These are phyloP conservation scores for Dictyostelium gargantuum DNA, from an alignment of 208 protist genomes.

Conservation along the genomic window DNA sequence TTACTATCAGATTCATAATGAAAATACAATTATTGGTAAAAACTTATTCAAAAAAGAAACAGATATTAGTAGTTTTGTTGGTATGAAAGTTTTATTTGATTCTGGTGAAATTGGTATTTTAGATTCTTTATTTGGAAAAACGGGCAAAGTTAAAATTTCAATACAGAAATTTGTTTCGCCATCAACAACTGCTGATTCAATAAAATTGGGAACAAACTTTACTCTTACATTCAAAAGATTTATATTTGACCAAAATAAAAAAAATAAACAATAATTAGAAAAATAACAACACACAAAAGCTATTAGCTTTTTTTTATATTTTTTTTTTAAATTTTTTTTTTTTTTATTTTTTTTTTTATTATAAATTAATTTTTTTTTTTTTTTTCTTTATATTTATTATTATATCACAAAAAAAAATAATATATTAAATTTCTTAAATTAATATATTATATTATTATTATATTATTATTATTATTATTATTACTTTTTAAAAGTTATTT, in stretches of 20 bases:
- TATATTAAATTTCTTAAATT: neutral
- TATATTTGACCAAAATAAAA: slow-evolving; percentile 54
- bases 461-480: neutral
- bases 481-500: neutral
- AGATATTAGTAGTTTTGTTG: slow-evolving; percentile 70
- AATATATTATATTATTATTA: neutral
- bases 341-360: neutral
- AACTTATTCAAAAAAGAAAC: slow-evolving; percentile 77
- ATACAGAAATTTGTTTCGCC: neutral
- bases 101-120: slow-evolving; percentile 57
- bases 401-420: neutral
- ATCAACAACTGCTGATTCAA: neutral
- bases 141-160: slow-evolving; percentile 72
- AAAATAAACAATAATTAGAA: slow-evolving; percentile 8
- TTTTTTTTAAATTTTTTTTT: neutral
- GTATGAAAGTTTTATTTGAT: slow-evolving; percentile 72
- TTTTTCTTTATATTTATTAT: neutral
- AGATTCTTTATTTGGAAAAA: slow-evolving; percentile 74
- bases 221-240: slow-evolving; percentile 29
- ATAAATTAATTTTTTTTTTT: neutral
- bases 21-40: slow-evolving; percentile 71
- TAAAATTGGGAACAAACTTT: neutral
- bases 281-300: neutral
- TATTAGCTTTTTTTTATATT: neutral
- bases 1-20: slow-evolving; percentile 55